Base-by-base conservation (phyloP, 805 yeast species). In the Teunomyces tritomae region DNA sequence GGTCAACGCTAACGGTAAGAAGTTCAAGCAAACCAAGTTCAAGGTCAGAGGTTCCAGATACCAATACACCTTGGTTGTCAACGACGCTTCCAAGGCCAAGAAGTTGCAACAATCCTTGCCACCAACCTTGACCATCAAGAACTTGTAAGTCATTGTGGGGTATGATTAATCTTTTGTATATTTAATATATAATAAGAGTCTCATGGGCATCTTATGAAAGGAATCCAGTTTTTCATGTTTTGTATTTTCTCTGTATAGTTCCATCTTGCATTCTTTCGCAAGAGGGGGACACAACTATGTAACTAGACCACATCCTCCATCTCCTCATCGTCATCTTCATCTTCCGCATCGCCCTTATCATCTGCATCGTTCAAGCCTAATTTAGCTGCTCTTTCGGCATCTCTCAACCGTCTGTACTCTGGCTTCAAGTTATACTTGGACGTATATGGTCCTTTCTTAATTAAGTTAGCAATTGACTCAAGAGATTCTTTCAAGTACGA, bases 101-200 rank as follows among this genome's bases (percentile, higher is more conserved):
- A 94, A 94, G 83, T 84, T 94, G 79, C 85, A 88, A 71, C 97
- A 91, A 82, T 87, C 98, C 69, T 83, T 94, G 69, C 97, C 98
- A 76, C 96, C 99, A 74, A 82, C 87, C 67, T 82, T 87, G 76
- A 81, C 83, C 73, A 85, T 85, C 72, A 82, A 74, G 61, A 65
- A 61, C 62, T 69, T 71, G 65, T 73, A 72, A 71, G 61, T 59
- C 47, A 50, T 34, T 28, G 40, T 32, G 30, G 46, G 34, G 47
- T 44, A 40, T 44, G 41, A 39, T 48, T 33, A 44, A 43, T 44
- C 47, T 48, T 36, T 43, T 45, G 49, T 49, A 45, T 49, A 49
- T 45, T 46, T 42, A 49, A 45, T 49, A 49, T 45, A 49, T 45
- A 39, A 37, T 37, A 37, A 26, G 40, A 37, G 40, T 37, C 40